Evolutionary conservation across 2,329 filamentous ascomycete genomes (phyloP), one percentile per base, ranked within the genome.

Genomic region (Xylaria sp.): DNA sequence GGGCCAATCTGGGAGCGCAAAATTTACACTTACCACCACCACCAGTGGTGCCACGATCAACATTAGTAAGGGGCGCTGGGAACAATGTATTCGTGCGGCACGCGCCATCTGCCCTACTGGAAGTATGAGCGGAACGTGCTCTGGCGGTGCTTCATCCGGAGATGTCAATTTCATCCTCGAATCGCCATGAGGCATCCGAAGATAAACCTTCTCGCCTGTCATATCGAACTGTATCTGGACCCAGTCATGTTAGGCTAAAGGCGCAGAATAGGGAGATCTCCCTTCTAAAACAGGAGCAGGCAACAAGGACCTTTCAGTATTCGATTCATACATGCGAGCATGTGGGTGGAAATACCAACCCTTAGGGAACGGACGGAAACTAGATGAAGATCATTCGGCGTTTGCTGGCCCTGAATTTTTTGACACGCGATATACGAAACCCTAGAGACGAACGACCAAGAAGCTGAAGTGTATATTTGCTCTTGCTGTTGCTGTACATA

Each of bases 71-170:
- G 78, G 77, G 19, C 75, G 79, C 23, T 84, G 84, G 83, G 81
- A 85, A 72, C 76, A 78, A 53, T 86, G 84, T 70, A 78, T 86
- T 54, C 78, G 81, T 42, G 84, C 84, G 15, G 84, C 83, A 51
- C 73, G 80, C 59, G 79, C 81, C 61, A 78, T 79, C 47, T 85
- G 83, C 70, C 82, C 81, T 19, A 81, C 78, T 7, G 82, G 82
- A 17, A 83, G 79, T 63, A 75, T 84, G 70, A 75, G 72, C 40
- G 80, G 75, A 25, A 79, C 78, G 1, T 85, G 83, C 70, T 70
- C 77, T 5, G 82, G 82, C 14, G 83, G 81, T 4, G 82, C 80
- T 31, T 80, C 77, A 43, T 76, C 65, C 17, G 82, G 82, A 35
- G 75, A 84, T 65, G 77, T 84, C 6, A 73, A 70, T 55, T 83